Evolutionary conservation across 345 rosid species (phyloP).

Genomic region (Eucalyptus sideroxylon): DNA sequence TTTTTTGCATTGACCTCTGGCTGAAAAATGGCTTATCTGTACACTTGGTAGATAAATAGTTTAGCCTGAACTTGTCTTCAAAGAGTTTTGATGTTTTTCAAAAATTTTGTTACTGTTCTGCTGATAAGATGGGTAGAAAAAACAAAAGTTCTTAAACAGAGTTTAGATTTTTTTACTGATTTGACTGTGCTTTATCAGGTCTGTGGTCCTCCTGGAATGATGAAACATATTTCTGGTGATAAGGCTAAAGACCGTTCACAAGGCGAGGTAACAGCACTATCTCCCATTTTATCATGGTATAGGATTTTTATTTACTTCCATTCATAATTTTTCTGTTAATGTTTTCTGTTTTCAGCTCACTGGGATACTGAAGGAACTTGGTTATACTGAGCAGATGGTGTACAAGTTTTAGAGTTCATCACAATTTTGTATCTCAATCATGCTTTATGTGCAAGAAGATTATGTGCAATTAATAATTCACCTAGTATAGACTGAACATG

Average conservation of each 20-base stretch:
- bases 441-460: neutral
- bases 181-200: slow-evolving; percentile 31
- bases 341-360: slow-evolving; percentile 35
- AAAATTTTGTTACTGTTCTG: neutral
- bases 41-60: neutral
- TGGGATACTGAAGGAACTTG: slow-evolving; percentile 79
- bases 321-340: neutral
- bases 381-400: slow-evolving; percentile 85
- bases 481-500: neutral
- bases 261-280: slow-evolving; percentile 60
- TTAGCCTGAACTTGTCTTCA: neutral
- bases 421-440: neutral
- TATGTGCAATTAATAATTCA: neutral
- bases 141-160: no score
- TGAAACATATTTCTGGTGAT: slow-evolving; percentile 82
- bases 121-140: neutral
- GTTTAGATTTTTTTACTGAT: neutral
- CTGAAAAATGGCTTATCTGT: neutral
- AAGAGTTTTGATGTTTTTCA: no score
- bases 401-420: slow-evolving; percentile 56
- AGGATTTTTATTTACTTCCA: neutral
- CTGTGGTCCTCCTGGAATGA: slow-evolving; percentile 97
- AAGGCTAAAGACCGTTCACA: slow-evolving; percentile 85
- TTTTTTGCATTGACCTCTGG: neutral
- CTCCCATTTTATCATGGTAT: neutral